Base-by-base conservation (phyloP, 1,284 basidiomycete species). In the Ustanciosporium gigantosporum region DNA sequence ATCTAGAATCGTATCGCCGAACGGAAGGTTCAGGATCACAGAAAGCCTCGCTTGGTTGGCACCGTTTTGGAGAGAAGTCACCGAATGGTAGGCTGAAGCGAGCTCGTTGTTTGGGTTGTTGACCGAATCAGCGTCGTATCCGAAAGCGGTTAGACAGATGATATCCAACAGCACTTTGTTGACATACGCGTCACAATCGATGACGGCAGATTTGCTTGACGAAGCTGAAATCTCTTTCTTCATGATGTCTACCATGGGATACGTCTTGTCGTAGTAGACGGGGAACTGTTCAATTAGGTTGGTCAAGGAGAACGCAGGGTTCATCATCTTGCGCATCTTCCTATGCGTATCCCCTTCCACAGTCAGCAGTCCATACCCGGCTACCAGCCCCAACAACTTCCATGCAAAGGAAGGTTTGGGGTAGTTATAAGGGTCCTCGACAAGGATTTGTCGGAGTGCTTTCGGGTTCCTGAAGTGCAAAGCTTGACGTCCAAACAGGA, bases 161-260 rank as follows among this genome's bases (percentile, higher is more conserved):
- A 76, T 76, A 47, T 78, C 76, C 16, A 78, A 68, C 3, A 77
- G 55, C 11, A 66, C 47, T n/a, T 58, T 49, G 39, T 57, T 64
- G 20, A 71, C 48, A 57, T 58, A 70, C 3, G 32, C 39, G 23
- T 59, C 46, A 2, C 76, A 51, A 25, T 78, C 70, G 46, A 76
- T 50, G 15, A 66, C 50, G 3, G 53, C 47, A 27, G 46, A 43
- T 15, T 55, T 62, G 2, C 58, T 31, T 4, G 48, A 31, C 16
- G 55, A 61, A 11, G 52, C 43, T 0, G 58, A 57, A 15, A 69
- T 47, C 35, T 66, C 44, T 5, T 56, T 43, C 37, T 49, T 56
- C 23, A 68, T 43, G 9, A 67, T 60, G 5, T 69, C 44, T 14
- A 73, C 50, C 9, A 72, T 20, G 1, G 51, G 53, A 14, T 64